Percentiles rank a stretch among this genome's conserved stretches.
phyloP scores from a whole-genome alignment of 345 rosid genomes.

The Arabis alpina region DNA sequence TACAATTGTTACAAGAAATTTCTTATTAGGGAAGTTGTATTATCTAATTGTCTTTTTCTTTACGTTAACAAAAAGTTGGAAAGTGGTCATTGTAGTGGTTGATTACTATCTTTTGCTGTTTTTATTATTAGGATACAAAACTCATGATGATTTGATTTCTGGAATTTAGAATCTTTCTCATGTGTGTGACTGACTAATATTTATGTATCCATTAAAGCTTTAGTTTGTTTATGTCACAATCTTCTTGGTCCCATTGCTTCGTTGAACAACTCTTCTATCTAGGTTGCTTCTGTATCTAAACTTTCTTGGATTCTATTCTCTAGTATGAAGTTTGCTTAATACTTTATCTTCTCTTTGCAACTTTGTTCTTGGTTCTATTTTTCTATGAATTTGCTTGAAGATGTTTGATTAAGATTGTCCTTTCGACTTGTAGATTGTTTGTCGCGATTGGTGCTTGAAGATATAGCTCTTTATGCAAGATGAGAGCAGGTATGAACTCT shows the following conservation, averaged over 20 bases:
- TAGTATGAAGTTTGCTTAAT: constrained; percentile 34
- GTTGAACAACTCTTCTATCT: constrained; percentile 42
- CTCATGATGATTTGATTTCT: constrained; percentile 37
- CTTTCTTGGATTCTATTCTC: constrained; percentile 33
- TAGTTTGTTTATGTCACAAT: constrained; percentile 40
- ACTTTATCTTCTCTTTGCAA: constrained; percentile 31
- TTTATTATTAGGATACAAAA: constrained; percentile 34
- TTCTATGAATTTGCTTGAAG: background rate
- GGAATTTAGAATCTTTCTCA: constrained; percentile 37
- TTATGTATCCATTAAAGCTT: background rate
- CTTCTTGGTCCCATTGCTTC: constrained; percentile 39
- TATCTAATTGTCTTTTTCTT: constrained; percentile 30
- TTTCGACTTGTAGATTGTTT: constrained; percentile 21
- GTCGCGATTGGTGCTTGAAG: constrained; percentile 34
- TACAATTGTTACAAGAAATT: constrained; percentile 6
- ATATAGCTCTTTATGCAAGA: constrained; percentile 41
- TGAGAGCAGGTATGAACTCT: constrained; percentile 62
- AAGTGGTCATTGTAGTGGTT: constrained; percentile 41
- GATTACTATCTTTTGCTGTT: constrained; percentile 42
- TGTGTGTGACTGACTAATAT: constrained; percentile 33
- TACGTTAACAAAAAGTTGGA: constrained; percentile 30
- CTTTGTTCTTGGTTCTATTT: constrained; percentile 19
- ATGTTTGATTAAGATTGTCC: background rate
- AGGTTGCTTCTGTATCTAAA: constrained; percentile 36
- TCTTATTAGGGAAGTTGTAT: background rate